Base-by-base conservation (phyloP, 1,284 basidiomycete genomes). In the Coniophora puteana region DNA sequence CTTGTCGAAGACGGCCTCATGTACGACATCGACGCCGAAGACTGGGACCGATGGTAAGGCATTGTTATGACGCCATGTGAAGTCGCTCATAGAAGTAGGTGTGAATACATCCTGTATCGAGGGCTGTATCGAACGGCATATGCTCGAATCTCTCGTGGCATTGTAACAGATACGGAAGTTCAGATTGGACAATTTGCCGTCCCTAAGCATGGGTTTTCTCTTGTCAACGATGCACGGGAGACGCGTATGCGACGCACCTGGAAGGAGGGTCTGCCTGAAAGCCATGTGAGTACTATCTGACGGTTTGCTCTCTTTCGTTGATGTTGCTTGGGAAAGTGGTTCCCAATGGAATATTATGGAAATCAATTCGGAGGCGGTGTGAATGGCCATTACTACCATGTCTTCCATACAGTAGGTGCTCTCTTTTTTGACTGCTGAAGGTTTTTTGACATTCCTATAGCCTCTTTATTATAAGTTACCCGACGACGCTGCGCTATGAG, bases 51-150 rank as follows among this genome's bases (percentile, higher is more conserved):
- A 46, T 90, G 88, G 88, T 84, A 49, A 44, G 70, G 57, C 13
- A 8, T 14, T 13, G 14, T 24, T 6, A 42, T 31, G 0, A 23
- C 34, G 12, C n/a, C 34, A 8, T 18, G 4, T 4, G 4, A 13
- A 21, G 8, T 3, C 8, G 1, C 21, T 12, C 16, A 27, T 42
- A 18, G 40, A 4, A 21, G 50, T 42, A 85, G 87, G 86, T 93
- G 91, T 65, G 86, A 93, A 69, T 93, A 93, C 54, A 88, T 94
- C 36, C 68, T 90, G 18, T 94, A 90, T 61, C 76, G 89, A 14
- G 86, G 85, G 2, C 55, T 93, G 22, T 88, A 91, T 66, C 74
- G 89, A 18, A 86, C 89, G 3, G 72, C 78, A n/a, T 87, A 87
- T 52, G 82, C 78, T 4, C 76, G 84, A 21, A 60, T 88, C 33